Percentiles rank a stretch among this genome's conserved stretches.
Conservation (phyloP, 495 filamentous ascomycete genomes). For the Neurospora africana region DNA sequence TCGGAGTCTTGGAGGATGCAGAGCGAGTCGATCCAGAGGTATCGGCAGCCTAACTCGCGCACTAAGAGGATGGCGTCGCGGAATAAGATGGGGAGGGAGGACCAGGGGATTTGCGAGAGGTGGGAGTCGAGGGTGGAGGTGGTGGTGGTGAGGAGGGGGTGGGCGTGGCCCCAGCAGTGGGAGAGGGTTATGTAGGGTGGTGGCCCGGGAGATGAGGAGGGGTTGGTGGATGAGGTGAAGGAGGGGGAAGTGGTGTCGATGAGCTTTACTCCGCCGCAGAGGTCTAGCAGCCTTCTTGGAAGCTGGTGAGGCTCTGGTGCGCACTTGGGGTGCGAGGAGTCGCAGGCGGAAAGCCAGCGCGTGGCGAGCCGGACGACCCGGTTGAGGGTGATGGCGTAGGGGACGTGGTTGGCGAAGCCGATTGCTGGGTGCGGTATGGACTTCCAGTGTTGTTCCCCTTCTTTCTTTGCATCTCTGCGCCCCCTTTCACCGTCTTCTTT, state of each 20-base stretch:
- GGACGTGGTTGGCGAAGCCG: conserved; percentile 2
- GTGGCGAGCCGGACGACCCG: conserved; percentile 1
- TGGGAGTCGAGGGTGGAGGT: conserved; percentile 1
- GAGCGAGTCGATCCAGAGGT: conserved; percentile 26
- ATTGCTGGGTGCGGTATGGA: neutral
- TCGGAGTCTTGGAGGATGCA: conserved; percentile 22
- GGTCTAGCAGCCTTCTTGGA: conserved; percentile 6
- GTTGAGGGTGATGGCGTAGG: conserved; percentile 2
- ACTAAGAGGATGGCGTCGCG: conserved; percentile 5
- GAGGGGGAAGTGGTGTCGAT: conserved; percentile 3
- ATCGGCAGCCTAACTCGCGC: conserved; percentile 6
- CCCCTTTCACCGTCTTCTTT: neutral
- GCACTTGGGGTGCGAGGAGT: conserved; percentile 1
- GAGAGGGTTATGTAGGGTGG: conserved; percentile 10
- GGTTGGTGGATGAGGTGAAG: neutral
- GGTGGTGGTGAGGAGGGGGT: conserved; percentile 4
- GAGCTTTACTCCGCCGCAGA: conserved; percentile 6
- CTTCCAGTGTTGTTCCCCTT: neutral
- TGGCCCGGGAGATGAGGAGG: neutral
- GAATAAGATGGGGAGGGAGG: conserved; percentile 3
- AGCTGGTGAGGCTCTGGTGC: neutral
- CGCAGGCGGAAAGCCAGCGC: conserved; percentile 4
- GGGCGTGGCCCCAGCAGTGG: conserved; percentile 13
- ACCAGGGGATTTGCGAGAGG: conserved; percentile 7
- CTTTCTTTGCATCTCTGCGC: neutral